A percentile compares a stretch with the other conserved stretches of the same genome.
phyloP scores from a whole-genome alignment of 768 basidiomycete genomes.

The Lactarius deliciosus region DNA sequence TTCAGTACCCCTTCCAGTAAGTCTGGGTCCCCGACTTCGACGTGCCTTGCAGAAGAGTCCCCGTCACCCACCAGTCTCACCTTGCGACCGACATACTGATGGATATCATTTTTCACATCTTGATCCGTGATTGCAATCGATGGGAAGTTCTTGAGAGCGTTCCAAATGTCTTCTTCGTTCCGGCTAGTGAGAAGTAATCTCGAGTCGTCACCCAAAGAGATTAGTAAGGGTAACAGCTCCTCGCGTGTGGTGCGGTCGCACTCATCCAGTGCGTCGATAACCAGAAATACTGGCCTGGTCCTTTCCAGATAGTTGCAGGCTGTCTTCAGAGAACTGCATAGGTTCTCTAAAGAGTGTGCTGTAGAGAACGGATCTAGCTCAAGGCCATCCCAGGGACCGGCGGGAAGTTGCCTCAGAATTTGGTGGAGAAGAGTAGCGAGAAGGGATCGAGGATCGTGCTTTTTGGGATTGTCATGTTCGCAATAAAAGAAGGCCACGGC shows the following conservation, averaged over 20 bases:
- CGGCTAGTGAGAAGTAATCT: conserved; percentile 16
- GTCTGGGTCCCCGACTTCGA: conserved; percentile 2
- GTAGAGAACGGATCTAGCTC: conserved; percentile 7
- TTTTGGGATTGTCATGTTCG: conserved; percentile 13
- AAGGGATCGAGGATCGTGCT: conserved; percentile 11
- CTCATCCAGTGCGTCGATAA: conserved; percentile 18
- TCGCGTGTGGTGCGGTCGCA: conserved; percentile 4
- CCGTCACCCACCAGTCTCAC: conserved; percentile 5
- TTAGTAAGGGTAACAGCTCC: conserved; percentile 6
- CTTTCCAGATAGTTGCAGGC: conserved; percentile 4
- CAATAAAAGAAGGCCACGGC: conserved; percentile 18
- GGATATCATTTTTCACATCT: conserved; percentile 10
- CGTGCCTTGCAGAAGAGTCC: background rate
- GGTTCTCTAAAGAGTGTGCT: conserved; percentile 5
- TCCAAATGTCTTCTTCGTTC: conserved; percentile 10
- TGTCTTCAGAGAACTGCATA: background rate
- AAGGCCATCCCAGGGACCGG: background rate
- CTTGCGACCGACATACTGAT: conserved; percentile 11
- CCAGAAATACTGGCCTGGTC: conserved; percentile 3
- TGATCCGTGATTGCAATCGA: background rate
- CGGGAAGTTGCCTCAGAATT: conserved; percentile 9
- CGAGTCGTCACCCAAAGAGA: background rate
- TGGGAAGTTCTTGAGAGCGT: conserved; percentile 1
- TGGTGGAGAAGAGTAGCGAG: conserved; percentile 18
- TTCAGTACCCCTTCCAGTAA: conserved; percentile 9